Percentiles rank a stretch among this genome's conserved stretches.
phyloP scores from a whole-genome alignment of 768 basidiomycete species.

The Lactarius akahatsu region DNA sequence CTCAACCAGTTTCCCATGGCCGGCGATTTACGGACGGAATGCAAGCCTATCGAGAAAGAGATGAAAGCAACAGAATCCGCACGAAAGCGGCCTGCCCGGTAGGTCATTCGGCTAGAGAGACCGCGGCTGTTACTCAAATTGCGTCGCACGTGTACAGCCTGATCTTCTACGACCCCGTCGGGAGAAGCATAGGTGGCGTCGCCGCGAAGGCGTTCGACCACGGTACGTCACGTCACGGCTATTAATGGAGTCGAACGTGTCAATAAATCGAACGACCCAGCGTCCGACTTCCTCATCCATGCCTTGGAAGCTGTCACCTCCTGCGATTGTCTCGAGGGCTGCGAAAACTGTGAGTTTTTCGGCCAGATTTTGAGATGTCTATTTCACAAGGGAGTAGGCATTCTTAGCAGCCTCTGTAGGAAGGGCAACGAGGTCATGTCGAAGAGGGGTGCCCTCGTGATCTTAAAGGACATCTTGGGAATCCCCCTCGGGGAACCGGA shows the following conservation, averaged over 20 bases:
- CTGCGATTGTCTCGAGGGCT: constrained; percentile 72
- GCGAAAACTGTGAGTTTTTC: constrained; percentile 57
- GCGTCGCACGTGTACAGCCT: constrained; percentile 46
- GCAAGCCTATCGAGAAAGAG: constrained; percentile 77
- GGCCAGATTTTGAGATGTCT: not conserved
- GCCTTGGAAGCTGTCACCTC: constrained; percentile 56
- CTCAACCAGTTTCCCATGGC: constrained; percentile 73
- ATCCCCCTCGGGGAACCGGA: constrained; percentile 39
- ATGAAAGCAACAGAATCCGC: constrained; percentile 50
- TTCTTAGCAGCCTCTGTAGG: constrained; percentile 62
- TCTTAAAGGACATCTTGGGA: constrained; percentile 61
- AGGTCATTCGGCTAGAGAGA: constrained; percentile 6
- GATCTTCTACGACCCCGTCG: constrained; percentile 76
- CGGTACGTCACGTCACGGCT: constrained; percentile 41
- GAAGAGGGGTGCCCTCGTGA: constrained; percentile 69
- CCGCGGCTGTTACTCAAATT: not conserved
- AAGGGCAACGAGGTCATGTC: constrained; percentile 72
- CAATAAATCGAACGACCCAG: constrained; percentile 36
- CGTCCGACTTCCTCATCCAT: constrained; percentile 53
- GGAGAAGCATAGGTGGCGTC: constrained; percentile 61
- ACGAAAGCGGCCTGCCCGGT: constrained; percentile 72
- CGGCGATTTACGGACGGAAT: constrained; percentile 75
- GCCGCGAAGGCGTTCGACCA: constrained; percentile 83
- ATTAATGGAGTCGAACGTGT: not conserved
- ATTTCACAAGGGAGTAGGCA: constrained; percentile 46